Evolutionary conservation across 2,329 filamentous ascomycete species (phyloP).

Genomic region (Lachnellula hyalina): DNA sequence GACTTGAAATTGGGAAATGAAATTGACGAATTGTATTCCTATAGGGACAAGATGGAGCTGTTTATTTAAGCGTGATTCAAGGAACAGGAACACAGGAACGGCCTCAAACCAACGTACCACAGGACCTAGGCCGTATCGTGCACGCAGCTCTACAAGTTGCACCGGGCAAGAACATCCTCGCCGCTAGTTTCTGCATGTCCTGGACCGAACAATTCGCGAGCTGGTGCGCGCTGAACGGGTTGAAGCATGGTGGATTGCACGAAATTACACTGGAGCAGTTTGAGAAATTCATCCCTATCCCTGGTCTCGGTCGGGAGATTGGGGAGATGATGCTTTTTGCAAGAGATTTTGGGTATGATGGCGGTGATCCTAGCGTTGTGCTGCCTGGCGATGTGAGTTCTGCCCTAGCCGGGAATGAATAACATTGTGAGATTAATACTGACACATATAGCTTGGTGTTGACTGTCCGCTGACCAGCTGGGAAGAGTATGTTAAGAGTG

Average conservation of each 20-base stretch:
- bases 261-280: conserved; percentile 16
- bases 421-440: not conserved
- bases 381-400: conserved; percentile 23
- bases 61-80: conserved; percentile 20
- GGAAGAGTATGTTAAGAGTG: conserved; percentile 16
- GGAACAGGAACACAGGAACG: conserved; percentile 20
- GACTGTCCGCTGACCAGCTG: conserved; percentile 13
- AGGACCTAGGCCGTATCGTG: conserved; percentile 19
- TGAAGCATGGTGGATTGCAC: conserved; percentile 14
- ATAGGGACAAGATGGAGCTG: conserved; percentile 19
- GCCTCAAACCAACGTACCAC: conserved; percentile 13
- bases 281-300: conserved; percentile 25
- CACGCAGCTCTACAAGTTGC: conserved; percentile 23
- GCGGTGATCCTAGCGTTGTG: conserved; percentile 30
- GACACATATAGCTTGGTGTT: conserved; percentile 14
- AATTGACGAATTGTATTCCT: too few species aligned
- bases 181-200: conserved; percentile 9
- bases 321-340: conserved; percentile 31
- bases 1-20: too few species aligned
- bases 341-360: conserved; percentile 32
- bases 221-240: conserved; percentile 16
- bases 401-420: not conserved
- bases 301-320: conserved; percentile 26
- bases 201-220: conserved; percentile 14
- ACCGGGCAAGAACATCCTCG: conserved; percentile 20